phyloP scores from a whole-genome alignment of 257 asterid species.

The Solanum medicagineum region DNA sequence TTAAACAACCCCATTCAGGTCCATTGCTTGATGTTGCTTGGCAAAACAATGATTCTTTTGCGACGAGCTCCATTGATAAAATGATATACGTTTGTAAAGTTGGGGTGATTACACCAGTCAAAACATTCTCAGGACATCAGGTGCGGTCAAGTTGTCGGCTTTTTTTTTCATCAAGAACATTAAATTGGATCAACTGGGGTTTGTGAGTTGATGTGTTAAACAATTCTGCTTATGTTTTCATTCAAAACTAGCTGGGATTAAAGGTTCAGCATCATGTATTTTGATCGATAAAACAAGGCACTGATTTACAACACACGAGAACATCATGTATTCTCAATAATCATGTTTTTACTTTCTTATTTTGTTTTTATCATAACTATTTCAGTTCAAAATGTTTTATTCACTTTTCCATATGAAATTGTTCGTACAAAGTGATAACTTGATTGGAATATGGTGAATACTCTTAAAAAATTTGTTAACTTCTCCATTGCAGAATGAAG shows the following conservation, averaged over 20 bases:
- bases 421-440: background rate
- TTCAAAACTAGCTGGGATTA: background rate
- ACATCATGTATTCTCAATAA: background rate
- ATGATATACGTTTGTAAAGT: conserved; percentile 87
- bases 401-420: background rate
- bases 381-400: too few relatives aligned
- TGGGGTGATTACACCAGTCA: conserved; percentile 70
- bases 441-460: background rate
- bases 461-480: background rate
- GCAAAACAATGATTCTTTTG: conserved; percentile 71
- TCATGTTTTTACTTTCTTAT: too few relatives aligned
- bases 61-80: conserved; percentile 85
- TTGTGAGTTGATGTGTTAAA: background rate
- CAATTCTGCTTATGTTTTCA: background rate
- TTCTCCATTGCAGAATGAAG: conserved; percentile 43
- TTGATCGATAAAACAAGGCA: background rate
- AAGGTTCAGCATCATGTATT: background rate
- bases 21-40: conserved; percentile 92
- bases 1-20: conserved; percentile 23
- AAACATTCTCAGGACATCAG: conserved; percentile 80
- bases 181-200: too few relatives aligned
- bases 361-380: too few relatives aligned
- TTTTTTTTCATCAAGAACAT: too few relatives aligned
- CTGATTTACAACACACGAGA: background rate
- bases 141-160: background rate